phyloP scores from a whole-genome alignment of 177 flowering plant species.

The Vitis hybrid region DNA sequence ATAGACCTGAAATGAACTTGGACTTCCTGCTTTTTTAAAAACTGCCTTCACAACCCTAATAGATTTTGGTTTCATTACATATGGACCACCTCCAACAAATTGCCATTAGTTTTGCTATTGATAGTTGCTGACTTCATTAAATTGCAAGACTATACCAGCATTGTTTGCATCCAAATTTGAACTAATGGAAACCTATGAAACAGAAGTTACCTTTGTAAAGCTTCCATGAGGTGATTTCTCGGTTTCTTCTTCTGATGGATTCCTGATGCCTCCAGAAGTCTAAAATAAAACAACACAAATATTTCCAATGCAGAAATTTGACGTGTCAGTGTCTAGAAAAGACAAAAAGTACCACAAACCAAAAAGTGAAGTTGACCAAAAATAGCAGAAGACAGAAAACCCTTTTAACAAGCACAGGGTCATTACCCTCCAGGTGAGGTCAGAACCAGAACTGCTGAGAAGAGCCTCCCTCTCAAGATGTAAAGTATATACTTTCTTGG shows the following conservation, averaged over 20 bases:
- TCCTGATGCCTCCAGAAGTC: slow-evolving; percentile 70
- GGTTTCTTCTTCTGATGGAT: slow-evolving; percentile 48
- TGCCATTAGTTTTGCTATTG: too few relatives aligned
- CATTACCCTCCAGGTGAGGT: slow-evolving; percentile 65
- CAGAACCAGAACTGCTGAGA: slow-evolving; percentile 36
- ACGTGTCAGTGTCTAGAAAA: background rate
- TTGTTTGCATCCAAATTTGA: too few relatives aligned
- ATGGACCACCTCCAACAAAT: too few relatives aligned
- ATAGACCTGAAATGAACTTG: too few relatives aligned
- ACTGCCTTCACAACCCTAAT: too few relatives aligned
- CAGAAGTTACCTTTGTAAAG: slow-evolving; percentile 64
- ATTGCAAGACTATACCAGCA: too few relatives aligned
- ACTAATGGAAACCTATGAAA: background rate
- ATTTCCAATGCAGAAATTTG: too few relatives aligned
- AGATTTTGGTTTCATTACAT: too few relatives aligned
- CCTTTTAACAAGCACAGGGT: too few relatives aligned
- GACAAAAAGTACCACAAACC: background rate
- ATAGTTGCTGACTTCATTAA: too few relatives aligned
- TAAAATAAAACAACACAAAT: slow-evolving; percentile 20
- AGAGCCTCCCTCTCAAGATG: slow-evolving; percentile 63
- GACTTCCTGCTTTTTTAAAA: too few relatives aligned
- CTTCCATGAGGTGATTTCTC: slow-evolving; percentile 60
- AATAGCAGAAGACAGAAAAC: background rate
- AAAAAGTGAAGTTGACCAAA: background rate
- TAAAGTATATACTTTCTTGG: slow-evolving; percentile 59